These are phyloP conservation scores for Colletotrichum liriopes DNA, from an alignment of 2,329 filamentous ascomycete species.

Conservation along the genomic window DNA sequence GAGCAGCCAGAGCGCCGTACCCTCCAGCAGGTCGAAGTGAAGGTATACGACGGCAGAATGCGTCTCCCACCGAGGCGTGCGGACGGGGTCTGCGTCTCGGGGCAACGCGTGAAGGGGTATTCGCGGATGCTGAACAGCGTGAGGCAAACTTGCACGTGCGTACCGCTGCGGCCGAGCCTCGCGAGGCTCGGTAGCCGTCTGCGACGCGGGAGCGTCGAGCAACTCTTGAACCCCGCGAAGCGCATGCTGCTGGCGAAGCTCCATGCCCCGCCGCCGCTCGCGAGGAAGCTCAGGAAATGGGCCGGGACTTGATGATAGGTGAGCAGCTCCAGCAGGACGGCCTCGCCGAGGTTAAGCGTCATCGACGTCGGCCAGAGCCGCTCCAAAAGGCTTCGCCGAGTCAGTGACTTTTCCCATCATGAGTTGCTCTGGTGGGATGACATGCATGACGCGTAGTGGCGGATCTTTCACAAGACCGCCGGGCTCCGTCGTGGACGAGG, in stretches of 20 bases:
- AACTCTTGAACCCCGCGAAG: conserved; percentile 23
- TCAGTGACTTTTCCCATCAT: background rate
- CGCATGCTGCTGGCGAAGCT: conserved; percentile 29
- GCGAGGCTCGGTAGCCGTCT: background rate
- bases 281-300: conserved; percentile 19
- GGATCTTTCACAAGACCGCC: conserved; percentile 10
- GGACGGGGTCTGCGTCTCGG: background rate
- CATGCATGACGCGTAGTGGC: conserved; percentile 28
- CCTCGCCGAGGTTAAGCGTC: conserved; percentile 30
- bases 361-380: conserved; percentile 23
- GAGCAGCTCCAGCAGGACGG: conserved; percentile 21
- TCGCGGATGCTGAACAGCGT: conserved; percentile 25
- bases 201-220: background rate
- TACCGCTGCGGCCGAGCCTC: conserved; percentile 26
- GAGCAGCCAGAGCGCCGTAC: conserved; percentile 33
- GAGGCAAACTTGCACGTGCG: conserved; percentile 27
- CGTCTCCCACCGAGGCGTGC: conserved; percentile 31
- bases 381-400: conserved; percentile 17
- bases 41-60: conserved; percentile 28
- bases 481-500: background rate
- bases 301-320: conserved; percentile 33
- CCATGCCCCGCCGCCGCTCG: conserved; percentile 23
- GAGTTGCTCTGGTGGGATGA: background rate
- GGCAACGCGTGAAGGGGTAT: conserved; percentile 24
- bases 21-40: conserved; percentile 28